Conservation (phyloP, 805 yeast genomes). For the Wickerhamomyces chambardii region DNA sequence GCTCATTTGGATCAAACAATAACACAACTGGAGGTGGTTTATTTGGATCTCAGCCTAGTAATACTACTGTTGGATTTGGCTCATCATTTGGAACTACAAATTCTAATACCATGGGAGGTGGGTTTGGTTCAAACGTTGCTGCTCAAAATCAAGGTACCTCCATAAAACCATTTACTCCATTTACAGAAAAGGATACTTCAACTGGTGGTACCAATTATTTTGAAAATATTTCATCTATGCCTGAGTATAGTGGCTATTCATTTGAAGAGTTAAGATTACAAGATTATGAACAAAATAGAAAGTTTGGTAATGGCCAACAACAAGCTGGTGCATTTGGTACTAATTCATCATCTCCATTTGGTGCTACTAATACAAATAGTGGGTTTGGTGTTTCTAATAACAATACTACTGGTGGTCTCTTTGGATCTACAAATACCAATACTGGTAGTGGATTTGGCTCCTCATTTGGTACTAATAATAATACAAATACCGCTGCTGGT, state of each 20-base stretch:
- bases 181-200: constrained; percentile 60
- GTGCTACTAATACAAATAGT: constrained; percentile 9
- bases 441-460: constrained; percentile 3
- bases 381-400: constrained; percentile 17
- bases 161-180: constrained; percentile 58
- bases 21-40: constrained; percentile 1
- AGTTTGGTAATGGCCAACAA: constrained; percentile 38
- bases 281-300: constrained; percentile 74
- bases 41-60: constrained; percentile 13
- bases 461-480: constrained; percentile 16
- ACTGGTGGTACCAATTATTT: constrained; percentile 48
- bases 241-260: constrained; percentile 75
- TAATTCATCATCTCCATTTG: constrained; percentile 18
- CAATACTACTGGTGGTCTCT: constrained; percentile 4
- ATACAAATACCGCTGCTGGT: constrained; percentile 11
- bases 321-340: constrained; percentile 15
- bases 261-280: constrained; percentile 84
- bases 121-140: constrained; percentile 17
- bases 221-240: constrained; percentile 82
- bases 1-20: constrained; percentile 16
- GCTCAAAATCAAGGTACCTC: constrained; percentile 58
- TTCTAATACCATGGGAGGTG: constrained; percentile 1
- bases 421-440: constrained; percentile 15
- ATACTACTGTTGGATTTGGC: constrained; percentile 16
- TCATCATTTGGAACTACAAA: constrained; percentile 31